Base-by-base conservation (phyloP, 352 stramenopile genomes). In the Pythium oligandrum region DNA sequence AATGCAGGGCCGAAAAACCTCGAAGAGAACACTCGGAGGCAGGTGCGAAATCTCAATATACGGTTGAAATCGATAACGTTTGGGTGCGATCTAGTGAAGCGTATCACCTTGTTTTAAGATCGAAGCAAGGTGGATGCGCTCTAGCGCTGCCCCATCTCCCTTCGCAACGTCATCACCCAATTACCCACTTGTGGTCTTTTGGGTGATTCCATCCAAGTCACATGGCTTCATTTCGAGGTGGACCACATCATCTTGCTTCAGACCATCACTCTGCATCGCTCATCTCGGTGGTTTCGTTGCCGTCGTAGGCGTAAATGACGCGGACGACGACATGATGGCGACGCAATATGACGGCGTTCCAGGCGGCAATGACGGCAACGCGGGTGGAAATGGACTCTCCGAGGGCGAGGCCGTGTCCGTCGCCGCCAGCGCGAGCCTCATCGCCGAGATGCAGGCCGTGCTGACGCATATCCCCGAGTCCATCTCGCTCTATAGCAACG, bases 401-500 rank as follows among this genome's bases (percentile, higher is more conserved):
- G 60, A 68, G 1, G 50, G 55, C 37, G 60, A 68, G 38, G 37
- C 33, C 6, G 55, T 51, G 12, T 31, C 30, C 7, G 39, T 46
- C 17, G 51, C 47, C 5, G 53, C 46, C 2, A 58, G 61, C 30
- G 53, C 66, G 7, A 73, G 48, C 45, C 59, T 89, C 47, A 63
- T 87, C 34, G 40, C 49, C 34, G 83, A 93, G 67, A 90, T 93
- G 71, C 72, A 88, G 45, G 52, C 48, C 26, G 76, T 91, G 40
- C 46, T 90, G 32, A 64, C 65, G n/a, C 76, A 87, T 53, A 81
- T 86, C 9, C 83, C 83, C 3, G 78, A 89, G 30, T 57, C 72
- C 17, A 84, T 90, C 45, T 82, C 76, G 37, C 63, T 90, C 33
- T 93, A 89, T 67, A 76, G 83, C 49, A 73, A 73, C 10, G 82